Conservation (phyloP, 192 early-diverging fungal genomes). For the Chytriomyces confervae region DNA sequence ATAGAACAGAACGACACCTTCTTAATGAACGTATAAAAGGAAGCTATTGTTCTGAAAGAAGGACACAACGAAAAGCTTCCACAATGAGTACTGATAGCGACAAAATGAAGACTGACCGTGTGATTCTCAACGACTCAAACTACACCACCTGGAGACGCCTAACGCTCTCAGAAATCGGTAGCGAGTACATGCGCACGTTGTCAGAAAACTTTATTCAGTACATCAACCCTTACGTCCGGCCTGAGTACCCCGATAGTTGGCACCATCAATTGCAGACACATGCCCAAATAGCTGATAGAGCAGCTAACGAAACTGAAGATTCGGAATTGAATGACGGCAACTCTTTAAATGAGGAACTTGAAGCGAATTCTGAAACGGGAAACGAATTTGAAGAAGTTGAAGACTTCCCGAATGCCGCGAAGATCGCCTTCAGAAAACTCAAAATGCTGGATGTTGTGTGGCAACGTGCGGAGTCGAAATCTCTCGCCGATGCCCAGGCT, state of each 20-base stretch:
- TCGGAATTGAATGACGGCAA: too few relatives aligned
- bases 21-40: too few relatives aligned
- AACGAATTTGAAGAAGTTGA: neutral
- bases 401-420: neutral
- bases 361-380: neutral
- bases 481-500: neutral
- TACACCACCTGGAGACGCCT: neutral
- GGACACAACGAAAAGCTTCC: neutral
- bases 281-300: neutral
- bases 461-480: neutral
- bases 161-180: neutral
- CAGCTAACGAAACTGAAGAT: neutral
- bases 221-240: neutral
- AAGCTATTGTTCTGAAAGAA: too few relatives aligned
- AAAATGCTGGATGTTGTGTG: constrained; percentile 6
- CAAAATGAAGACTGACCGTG: neutral
- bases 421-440: neutral
- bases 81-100: neutral
- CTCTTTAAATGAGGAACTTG: neutral
- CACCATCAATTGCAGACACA: neutral
- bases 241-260: neutral
- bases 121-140: neutral
- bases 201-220: neutral
- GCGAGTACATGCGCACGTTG: neutral
- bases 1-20: too few relatives aligned